Conservation (phyloP, 225 moss, liverwort and hornwort genomes). For the Antitrichia curtipendula region DNA sequence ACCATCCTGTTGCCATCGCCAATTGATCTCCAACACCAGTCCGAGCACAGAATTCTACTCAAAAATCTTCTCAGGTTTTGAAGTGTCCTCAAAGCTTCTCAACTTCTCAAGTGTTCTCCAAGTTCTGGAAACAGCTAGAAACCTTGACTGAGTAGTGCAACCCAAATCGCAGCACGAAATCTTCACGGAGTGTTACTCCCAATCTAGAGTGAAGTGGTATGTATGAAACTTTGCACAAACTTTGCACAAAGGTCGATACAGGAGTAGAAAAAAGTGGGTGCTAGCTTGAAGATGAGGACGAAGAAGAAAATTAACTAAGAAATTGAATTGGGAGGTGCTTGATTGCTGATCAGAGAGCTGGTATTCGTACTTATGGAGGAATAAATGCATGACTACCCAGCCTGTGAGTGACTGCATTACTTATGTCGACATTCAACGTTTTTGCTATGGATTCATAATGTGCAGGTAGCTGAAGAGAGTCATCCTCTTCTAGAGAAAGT, state of each 20-base stretch:
- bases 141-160: not conserved
- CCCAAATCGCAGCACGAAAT: not conserved
- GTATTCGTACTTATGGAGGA: not conserved
- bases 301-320: not conserved
- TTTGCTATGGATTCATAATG: not conserved
- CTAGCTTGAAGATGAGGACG: not conserved
- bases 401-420: not conserved
- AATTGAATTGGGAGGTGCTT: not conserved
- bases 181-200: not conserved
- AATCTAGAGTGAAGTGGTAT: not conserved
- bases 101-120: not conserved
- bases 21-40: not conserved
- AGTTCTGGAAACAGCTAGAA: not conserved
- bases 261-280: not conserved
- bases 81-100: not conserved
- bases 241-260: not conserved
- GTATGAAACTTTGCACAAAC: not conserved
- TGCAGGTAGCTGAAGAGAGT: not conserved
- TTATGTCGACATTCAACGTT: not conserved
- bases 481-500: too few relatives aligned
- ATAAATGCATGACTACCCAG: not conserved
- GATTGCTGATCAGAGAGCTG: not conserved
- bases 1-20: constrained; percentile 5
- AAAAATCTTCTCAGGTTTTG: not conserved
- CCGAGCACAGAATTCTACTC: not conserved